Percentiles rank a stretch among this genome's conserved stretches.
Conservation (phyloP, 148 eudicot species). For the Vaccinium myrtillus region DNA sequence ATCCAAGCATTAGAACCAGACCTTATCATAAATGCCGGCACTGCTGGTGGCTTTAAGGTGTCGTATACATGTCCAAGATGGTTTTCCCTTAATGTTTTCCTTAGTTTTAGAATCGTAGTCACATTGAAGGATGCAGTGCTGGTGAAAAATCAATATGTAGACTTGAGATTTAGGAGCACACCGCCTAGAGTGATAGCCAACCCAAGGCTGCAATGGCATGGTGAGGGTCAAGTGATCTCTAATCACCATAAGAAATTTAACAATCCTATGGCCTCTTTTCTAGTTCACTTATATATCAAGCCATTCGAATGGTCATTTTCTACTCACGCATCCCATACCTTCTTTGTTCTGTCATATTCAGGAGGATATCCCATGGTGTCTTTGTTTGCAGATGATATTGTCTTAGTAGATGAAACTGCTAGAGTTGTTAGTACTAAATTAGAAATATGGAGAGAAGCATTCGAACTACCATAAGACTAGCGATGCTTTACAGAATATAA, state of each 20-base stretch:
- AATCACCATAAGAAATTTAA: background rate
- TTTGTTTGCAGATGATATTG: too few species aligned
- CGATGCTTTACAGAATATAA: too few species aligned
- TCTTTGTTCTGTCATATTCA: background rate
- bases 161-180: background rate
- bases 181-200: background rate
- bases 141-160: background rate
- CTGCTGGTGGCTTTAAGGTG: constrained; percentile 97
- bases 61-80: background rate
- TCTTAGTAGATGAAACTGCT: too few species aligned
- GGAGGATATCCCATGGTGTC: too few species aligned
- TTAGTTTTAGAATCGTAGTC: background rate
- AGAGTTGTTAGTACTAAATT: too few species aligned
- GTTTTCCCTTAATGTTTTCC: background rate
- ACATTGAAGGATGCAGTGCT: constrained; percentile 7
- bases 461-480: too few species aligned
- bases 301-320: background rate
- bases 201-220: background rate
- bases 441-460: too few species aligned
- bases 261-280: background rate
- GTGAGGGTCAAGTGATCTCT: background rate
- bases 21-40: constrained; percentile 96
- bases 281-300: background rate
- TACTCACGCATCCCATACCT: background rate
- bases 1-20: constrained; percentile 87